Evolutionary conservation across 768 basidiomycete species (phyloP), one percentile per base, ranked within the genome.

Genomic region (Mycena rosella): DNA sequence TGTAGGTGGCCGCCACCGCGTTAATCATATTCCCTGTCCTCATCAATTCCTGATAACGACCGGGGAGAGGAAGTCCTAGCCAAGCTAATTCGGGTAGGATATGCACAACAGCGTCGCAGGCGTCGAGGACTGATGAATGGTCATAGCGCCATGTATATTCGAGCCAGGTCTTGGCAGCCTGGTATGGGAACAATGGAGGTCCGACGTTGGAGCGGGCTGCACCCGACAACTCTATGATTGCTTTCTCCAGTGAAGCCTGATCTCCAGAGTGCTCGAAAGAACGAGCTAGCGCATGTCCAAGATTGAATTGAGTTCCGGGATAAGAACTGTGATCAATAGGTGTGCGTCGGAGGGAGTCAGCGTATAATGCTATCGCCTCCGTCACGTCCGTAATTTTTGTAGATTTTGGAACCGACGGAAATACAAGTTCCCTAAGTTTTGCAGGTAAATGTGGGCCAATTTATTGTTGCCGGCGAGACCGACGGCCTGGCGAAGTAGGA

Each of bases 71-170:
- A n/a, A n/a, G n/a, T n/a, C n/a, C n/a, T n/a, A n/a, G n/a, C n/a
- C n/a, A n/a, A n/a, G n/a, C n/a, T 5, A 73, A 42, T 7, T 63
- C 40, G 15, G 73, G 60, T 20, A 74, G 53, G 3, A 74, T 52
- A 6, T 55, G 38, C 20, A 74, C 36, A n/a, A 52, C 67, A 9
- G 58, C 55, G 15, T 11, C 45, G 48, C 65, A 69, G 20, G 57
- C 72, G 22, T 60, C 38, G 18, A 72, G n/a, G 18, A 56, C 17
- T n/a, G 55, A 56, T 3, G 10, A 3, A 32, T 56, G 55, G 10
- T 42, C 40, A 44, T 53, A 34, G 32, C 5, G 13, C 27, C 29
- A 30, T 14, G 56, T 18, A 42, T 52, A 38, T 11, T 15, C 36
- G 22, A 51, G 56, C 73, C 73, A 73, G 9, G 8, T 3, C 11